Evolutionary conservation across 2,329 filamentous ascomycete genomes (phyloP), one percentile per base, ranked within the genome.

Genomic region (Apiospora malaysiana): DNA sequence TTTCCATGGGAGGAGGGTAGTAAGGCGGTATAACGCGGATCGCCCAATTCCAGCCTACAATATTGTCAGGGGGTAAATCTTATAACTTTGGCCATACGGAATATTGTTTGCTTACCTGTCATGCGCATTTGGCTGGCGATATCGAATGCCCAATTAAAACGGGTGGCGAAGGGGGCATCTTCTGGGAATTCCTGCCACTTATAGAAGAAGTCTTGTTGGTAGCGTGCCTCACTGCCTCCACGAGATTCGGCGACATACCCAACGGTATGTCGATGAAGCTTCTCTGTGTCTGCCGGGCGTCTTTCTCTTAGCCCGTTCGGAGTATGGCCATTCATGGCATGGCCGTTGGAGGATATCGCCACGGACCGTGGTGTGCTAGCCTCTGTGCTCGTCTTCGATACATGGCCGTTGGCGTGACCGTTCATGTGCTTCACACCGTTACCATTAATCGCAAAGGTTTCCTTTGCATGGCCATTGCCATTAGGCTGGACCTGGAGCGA

Each of bases 171-270:
- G 0, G 86, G 78, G 1, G 79, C 85, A 3, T 85, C 77, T 4
- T 83, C 82, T 0, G 89, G 90, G 73, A 87, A 92, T 0, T 84
- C 79, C 76, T 92, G 85, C 90, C 90, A 92, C 75, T 87, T 85
- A 70, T 90, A 90, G 71, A 88, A 84, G 65, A 81, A 81, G 6
- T 80, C 79, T 23, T 63, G 56, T 40, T 40, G 8, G 10, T 9
- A 8, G 8, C 21, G 4, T n/a, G 9, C 21, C 18, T n/a, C 21
- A 40, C 18, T 63, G 56, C 16, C 51, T 1, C 16, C 51, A 37
- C 10, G 27, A 37, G 32, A n/a, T 63, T 40, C 56, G 32, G 27
- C 9, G 18, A 14, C 56, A 32, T 18, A 14, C 56, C 40, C 56
- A n/a, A 40, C 32, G 40, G 56, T 40, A 18, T 1, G 21, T 40